These are phyloP conservation scores for Arbutus unedo DNA, from an alignment of 148 eudicot genomes.

Conservation along the genomic window DNA sequence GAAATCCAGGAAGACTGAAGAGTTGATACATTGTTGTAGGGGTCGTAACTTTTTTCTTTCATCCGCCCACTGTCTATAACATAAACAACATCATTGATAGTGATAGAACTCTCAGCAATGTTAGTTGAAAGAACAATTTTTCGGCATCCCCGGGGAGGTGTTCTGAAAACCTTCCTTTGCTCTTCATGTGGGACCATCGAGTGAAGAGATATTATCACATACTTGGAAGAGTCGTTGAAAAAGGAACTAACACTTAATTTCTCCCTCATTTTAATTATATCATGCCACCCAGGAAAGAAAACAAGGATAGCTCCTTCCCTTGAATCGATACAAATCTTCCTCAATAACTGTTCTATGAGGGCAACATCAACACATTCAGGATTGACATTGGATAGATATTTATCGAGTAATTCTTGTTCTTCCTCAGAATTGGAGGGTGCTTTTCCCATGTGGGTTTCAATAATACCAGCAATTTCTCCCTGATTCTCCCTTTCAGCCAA, in stretches of 20 bases:
- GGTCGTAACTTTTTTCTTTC: constrained; percentile 96
- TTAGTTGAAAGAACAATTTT: constrained; percentile 93
- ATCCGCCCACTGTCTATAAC: constrained; percentile 91
- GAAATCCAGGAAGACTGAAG: constrained; percentile 92
- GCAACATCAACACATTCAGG: constrained; percentile 62
- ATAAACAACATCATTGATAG: constrained; percentile 92
- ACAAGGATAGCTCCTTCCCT: constrained; percentile 79
- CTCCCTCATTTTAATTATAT: constrained; percentile 64
- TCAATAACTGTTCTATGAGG: constrained; percentile 69
- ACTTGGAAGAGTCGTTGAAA: constrained; percentile 61
- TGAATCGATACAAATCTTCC: constrained; percentile 71
- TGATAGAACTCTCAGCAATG: constrained; percentile 88
- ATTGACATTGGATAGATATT: constrained; percentile 56
- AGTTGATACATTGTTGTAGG: constrained; percentile 80
- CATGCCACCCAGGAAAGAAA: constrained; percentile 98
- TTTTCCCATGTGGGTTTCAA: constrained; percentile 54
- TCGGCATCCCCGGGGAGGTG: constrained; percentile 73
- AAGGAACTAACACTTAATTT: constrained; percentile 40
- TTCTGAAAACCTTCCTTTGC: constrained; percentile 76
- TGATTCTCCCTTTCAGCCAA: constrained; percentile 73
- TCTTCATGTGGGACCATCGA: constrained; percentile 84
- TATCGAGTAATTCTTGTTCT: constrained; percentile 51
- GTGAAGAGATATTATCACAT: constrained; percentile 64
- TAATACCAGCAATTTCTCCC: constrained; percentile 56
- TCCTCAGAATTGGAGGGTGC: constrained; percentile 36